Evolutionary conservation across 2,329 filamentous ascomycete genomes (phyloP), one percentile per base, ranked within the genome.

Genomic region (Epichloe gansuensis): DNA sequence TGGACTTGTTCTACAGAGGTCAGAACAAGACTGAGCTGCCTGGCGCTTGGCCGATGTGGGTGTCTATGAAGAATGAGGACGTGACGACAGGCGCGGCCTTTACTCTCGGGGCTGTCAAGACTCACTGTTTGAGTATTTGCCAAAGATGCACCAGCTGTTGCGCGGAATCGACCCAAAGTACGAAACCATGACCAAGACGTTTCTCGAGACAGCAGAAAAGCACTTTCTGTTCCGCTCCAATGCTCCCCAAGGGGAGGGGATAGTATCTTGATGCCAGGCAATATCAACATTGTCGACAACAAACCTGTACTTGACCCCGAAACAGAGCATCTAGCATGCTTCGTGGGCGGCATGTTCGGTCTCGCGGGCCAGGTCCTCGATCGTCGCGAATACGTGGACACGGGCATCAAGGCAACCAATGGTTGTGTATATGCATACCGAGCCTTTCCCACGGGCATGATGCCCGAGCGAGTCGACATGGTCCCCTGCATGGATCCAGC

Each of bases 111-210:
- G 64, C 5, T 62, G 62, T 43, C 68, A 66, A n/a, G 72, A 76
- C 54, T 75, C 64, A 72, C 72, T 58, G 56, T 95, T 93, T 69
- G 89, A 95, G 69, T 95, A 95, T 62, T 77, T 95, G 23, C 84
- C 95, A 66, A 95, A 95, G 73, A 93, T 94, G 87, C 93, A 83
- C 60, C 58, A 62, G 48, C 70, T 86, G 2, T 73, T 85, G 0
- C 77, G 80, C 28, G 82, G 82, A 3, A 67, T 70, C 6, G 67
- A 75, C 17, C 48, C 76, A 25, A 63, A 78, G 54, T 85, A 85
- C 61, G 71, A 72, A 46, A 69, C 64, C 41, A 79, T 86, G 72
- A 65, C 85, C 63, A 69, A 76, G 53, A 68, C 65, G 15, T 75
- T 79, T 17, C 75, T 82, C 45, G 72, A 78, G n/a, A 69, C 75